Base-by-base conservation (phyloP, 768 basidiomycete species). In the Phaeolepiota aurea region DNA sequence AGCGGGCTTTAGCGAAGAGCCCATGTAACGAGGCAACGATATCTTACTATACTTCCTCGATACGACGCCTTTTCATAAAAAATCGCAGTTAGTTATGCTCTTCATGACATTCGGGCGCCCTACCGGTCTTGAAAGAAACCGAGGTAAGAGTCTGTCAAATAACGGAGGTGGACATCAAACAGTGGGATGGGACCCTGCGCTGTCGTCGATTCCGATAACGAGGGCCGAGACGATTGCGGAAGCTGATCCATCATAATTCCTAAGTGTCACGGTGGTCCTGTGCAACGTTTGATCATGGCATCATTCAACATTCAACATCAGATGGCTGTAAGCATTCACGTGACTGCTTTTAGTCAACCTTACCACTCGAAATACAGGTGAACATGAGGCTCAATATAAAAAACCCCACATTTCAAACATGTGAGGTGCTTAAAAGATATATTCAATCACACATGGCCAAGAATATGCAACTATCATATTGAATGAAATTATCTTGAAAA, bases 101-200 rank as follows among this genome's bases (percentile, higher is more conserved):
- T 51, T 45, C 34, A 45, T 22, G 21, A 33, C 36, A 20, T 31
- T 20, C 41, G 34, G 43, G 39, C 38, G 32, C 49, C 69, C 46
- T 47, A 85, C 89, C 90, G 73, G 66, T 92, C 90, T 59, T 79
- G 76, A 62, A 93, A 91, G 66, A 92, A 93, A 43, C 54, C 65
- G 43, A 93, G 69, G 57, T 89, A 90, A 3, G 83, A 84, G 50
- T 91, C 83, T 31, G 72, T 72, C 47, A 87, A 58, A 48, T 77
- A 66, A 44, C 66, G 75, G 23, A 90, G 76, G 49, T 89, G 78
- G 30, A 70, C 54, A 39, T 90, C 87, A 50, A 87, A 89, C 41
- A 82, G 63, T 1, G 79, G 73, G 21, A 86, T 59, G 3, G 84
- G 83, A 2, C 80, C 81, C 43, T 69, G 66, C 1, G 55, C 44